Evolutionary conservation across 2,329 filamentous ascomycete genomes (phyloP).

Genomic region (Penicillium thymicola): DNA sequence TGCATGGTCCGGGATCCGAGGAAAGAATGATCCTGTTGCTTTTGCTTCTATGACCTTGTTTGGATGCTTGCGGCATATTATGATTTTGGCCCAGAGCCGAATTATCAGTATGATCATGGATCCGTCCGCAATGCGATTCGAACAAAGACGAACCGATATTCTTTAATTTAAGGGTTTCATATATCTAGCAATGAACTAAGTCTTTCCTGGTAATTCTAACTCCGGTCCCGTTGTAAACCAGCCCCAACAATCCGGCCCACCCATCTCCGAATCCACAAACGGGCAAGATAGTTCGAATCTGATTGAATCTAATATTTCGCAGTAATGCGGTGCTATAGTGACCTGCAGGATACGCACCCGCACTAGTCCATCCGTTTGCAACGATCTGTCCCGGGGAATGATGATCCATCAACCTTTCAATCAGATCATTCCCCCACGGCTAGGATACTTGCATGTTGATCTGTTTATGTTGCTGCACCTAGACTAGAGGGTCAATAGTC

Average conservation of each 20-base stretch:
- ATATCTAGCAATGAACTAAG: background rate
- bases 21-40: slow-evolving; percentile 1
- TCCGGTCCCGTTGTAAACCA: slow-evolving; percentile 1
- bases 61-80: background rate
- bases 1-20: slow-evolving; percentile 28
- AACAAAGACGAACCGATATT: background rate
- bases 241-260: background rate
- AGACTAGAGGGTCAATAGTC: background rate
- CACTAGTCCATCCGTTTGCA: background rate
- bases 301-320: background rate
- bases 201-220: background rate
- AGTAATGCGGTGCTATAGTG: too few relatives aligned
- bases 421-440: background rate
- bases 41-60: background rate
- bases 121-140: background rate
- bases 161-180: background rate
- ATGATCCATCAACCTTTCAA: background rate
- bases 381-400: background rate
- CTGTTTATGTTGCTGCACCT: background rate
- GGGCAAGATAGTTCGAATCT: background rate
- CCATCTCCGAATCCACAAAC: background rate
- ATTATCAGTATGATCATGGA: background rate
- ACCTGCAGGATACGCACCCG: background rate
- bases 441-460: background rate
- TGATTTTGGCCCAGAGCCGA: background rate